Evolutionary conservation across 805 yeast genomes (phyloP).

Genomic region (Cyberlindnera sargentensis): DNA sequence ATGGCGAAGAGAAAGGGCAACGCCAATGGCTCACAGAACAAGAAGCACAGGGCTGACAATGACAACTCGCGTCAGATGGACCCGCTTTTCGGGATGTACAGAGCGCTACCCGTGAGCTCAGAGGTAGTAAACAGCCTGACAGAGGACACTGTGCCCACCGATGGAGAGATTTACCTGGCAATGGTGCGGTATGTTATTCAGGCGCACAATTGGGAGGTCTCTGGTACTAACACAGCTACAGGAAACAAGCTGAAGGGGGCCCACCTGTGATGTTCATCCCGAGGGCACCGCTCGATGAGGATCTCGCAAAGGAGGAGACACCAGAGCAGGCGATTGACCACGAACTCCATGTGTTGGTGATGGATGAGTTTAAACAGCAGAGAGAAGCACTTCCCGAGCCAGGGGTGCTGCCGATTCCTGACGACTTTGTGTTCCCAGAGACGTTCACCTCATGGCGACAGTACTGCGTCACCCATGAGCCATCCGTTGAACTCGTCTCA

Average conservation of each 20-base stretch:
- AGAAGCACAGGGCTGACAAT: constrained; percentile 1
- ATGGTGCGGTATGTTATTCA: constrained; percentile 17
- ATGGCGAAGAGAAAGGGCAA: constrained; percentile 5
- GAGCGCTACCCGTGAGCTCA: constrained; percentile 19
- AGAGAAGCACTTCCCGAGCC: constrained; percentile 7
- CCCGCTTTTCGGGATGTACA: constrained; percentile 19
- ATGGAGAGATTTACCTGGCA: constrained; percentile 23
- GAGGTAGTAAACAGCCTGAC: constrained; percentile 10
- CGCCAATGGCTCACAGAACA: background rate
- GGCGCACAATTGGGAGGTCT: background rate
- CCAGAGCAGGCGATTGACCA: background rate
- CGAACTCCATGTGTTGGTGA: constrained; percentile 1
- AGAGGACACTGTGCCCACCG: constrained; percentile 14
- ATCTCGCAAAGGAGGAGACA: background rate
- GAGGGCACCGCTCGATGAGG: background rate
- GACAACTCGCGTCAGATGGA: constrained; percentile 11
- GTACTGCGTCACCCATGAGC: constrained; percentile 13
- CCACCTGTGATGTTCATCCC: constrained; percentile 7
- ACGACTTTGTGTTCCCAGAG: constrained; percentile 16
- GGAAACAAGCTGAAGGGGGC: constrained; percentile 9
- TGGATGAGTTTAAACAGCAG: constrained; percentile 6
- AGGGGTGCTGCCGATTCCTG: constrained; percentile 11
- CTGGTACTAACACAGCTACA: background rate
- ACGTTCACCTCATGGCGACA: constrained; percentile 22
- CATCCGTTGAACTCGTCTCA: constrained; percentile 9